Conservation (phyloP, 495 filamentous ascomycete species). For the Aspergillus biplanus region DNA sequence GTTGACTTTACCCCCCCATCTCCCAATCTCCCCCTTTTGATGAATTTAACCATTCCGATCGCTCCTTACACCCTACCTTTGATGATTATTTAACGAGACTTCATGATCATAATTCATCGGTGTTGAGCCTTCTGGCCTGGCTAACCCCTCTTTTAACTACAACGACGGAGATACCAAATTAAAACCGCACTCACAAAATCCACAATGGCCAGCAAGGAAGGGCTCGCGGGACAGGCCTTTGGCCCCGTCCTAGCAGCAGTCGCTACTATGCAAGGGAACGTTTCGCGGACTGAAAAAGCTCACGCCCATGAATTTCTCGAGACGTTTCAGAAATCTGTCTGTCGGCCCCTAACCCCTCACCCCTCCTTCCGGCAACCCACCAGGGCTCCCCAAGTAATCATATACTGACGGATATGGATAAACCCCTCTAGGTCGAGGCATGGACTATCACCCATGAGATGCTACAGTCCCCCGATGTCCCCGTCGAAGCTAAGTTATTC, state of each 20-base stretch:
- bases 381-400: background rate
- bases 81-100: slow-evolving; percentile 28
- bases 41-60: slow-evolving; percentile 8
- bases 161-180: slow-evolving; percentile 20
- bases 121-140: slow-evolving; percentile 36
- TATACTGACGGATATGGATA: slow-evolving; percentile 19
- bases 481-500: slow-evolving; percentile 87
- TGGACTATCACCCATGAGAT: slow-evolving; percentile 88
- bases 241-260: slow-evolving; percentile 84
- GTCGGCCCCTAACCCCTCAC: slow-evolving; percentile 41
- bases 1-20: slow-evolving; percentile 22
- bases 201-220: slow-evolving; percentile 71
- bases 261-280: slow-evolving; percentile 86
- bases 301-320: slow-evolving; percentile 89
- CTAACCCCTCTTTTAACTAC: slow-evolving; percentile 31
- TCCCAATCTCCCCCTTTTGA: slow-evolving; percentile 18
- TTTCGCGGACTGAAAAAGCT: slow-evolving; percentile 79
- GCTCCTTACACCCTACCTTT: slow-evolving; percentile 9
- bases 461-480: slow-evolving; percentile 71
- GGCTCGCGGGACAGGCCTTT: slow-evolving; percentile 66
- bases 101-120: slow-evolving; percentile 28
- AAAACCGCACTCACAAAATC: slow-evolving; percentile 26
- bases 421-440: slow-evolving; percentile 68
- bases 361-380: slow-evolving; percentile 1
- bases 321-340: slow-evolving; percentile 96